These are phyloP conservation scores for Arthroderma uncinatum DNA, from an alignment of 2,329 filamentous ascomycete genomes.

Conservation along the genomic window DNA sequence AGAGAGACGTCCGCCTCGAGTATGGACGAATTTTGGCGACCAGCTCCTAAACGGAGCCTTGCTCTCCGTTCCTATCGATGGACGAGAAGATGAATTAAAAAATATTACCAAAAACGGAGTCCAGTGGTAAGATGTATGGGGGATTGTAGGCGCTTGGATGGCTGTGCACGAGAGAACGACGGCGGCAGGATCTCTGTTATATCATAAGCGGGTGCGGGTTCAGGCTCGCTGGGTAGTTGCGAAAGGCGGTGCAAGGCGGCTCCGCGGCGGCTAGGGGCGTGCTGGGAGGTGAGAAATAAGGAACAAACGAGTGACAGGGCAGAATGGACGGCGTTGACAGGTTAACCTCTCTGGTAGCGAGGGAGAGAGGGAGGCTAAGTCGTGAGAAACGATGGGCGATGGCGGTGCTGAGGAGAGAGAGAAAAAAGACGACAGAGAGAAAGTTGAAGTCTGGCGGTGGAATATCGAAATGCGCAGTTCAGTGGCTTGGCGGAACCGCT, in stretches of 20 bases:
- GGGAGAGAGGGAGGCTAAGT: background rate
- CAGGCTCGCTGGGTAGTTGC: background rate
- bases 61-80: background rate
- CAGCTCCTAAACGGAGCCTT: constrained; percentile 31
- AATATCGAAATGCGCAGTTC: constrained; percentile 2
- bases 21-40: constrained; percentile 46
- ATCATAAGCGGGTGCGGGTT: background rate
- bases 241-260: constrained; percentile 4
- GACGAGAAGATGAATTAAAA: no score
- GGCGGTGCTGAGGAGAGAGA: background rate
- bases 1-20: constrained; percentile 47
- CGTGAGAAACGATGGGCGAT: background rate
- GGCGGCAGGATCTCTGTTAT: background rate
- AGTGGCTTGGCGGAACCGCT: constrained; percentile 1
- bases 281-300: background rate
- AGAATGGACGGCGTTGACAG: background rate
- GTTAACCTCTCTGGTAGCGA: background rate
- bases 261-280: background rate
- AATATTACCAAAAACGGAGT: background rate
- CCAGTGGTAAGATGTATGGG: background rate
- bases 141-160: background rate
- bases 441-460: background rate
- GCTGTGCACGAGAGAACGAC: constrained; percentile 2
- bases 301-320: constrained; percentile 1
- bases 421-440: background rate